Evolutionary conservation across 164 flowering plant species (phyloP).

Genomic region (Vitis amurensis): DNA sequence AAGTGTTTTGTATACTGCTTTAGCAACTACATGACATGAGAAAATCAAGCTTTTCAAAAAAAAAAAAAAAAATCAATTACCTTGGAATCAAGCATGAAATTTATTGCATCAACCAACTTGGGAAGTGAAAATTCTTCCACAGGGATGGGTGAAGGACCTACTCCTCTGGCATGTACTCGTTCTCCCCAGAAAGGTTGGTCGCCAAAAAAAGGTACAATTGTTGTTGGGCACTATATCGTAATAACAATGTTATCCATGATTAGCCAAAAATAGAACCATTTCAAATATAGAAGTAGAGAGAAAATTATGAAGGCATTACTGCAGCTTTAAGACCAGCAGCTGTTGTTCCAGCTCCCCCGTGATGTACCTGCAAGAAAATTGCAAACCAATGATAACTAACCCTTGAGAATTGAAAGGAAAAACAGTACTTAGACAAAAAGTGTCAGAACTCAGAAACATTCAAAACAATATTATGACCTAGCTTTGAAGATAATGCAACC

Average conservation of each 20-base stretch:
- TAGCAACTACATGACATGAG: no score
- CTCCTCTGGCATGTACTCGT: slow-evolving; percentile 90
- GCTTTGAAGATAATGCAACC: neutral
- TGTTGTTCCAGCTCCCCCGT: slow-evolving; percentile 99
- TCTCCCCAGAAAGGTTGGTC: slow-evolving; percentile 99
- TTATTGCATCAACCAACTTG: slow-evolving; percentile 76
- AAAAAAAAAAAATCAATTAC: slow-evolving; percentile 27
- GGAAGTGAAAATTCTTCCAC: slow-evolving; percentile 82
- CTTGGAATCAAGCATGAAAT: slow-evolving; percentile 83
- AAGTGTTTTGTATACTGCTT: neutral
- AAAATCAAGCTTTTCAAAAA: no score
- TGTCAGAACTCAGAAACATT: neutral
- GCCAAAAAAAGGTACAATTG: slow-evolving; percentile 94
- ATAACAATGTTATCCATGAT: slow-evolving; percentile 1
- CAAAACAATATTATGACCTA: neutral
- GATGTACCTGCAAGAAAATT: slow-evolving; percentile 70
- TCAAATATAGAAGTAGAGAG: neutral
- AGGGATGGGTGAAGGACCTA: slow-evolving; percentile 92
- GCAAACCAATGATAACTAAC: neutral
- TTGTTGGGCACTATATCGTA: slow-evolving; percentile 79
- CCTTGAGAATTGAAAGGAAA: neutral
- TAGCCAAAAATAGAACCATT: neutral
- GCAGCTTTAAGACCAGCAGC: slow-evolving; percentile 98
- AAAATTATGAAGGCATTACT: slow-evolving; percentile 33
- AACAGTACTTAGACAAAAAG: neutral